Evolutionary conservation across 2,329 filamentous ascomycete species (phyloP).

Genomic region (Cytospora chrysosperma): DNA sequence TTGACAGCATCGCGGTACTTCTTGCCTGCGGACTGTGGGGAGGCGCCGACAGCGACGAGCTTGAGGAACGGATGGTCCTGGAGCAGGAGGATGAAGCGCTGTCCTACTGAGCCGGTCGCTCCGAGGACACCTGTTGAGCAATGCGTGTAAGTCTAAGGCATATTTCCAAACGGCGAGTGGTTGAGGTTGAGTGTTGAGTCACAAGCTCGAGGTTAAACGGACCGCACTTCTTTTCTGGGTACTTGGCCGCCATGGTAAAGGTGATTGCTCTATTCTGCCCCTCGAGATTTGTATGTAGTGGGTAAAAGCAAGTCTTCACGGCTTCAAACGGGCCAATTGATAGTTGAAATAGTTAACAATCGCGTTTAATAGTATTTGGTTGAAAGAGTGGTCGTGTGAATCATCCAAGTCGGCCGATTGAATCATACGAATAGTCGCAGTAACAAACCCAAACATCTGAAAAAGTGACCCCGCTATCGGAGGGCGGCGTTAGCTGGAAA

Average conservation of each 20-base stretch:
- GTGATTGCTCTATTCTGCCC: not conserved
- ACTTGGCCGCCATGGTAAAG: slow-evolving; percentile 36
- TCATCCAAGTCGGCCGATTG: not conserved
- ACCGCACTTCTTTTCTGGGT: slow-evolving; percentile 60
- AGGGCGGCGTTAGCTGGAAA: not conserved
- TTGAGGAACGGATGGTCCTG: slow-evolving; percentile 83
- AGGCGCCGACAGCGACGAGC: slow-evolving; percentile 87
- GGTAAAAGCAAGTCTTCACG: not conserved
- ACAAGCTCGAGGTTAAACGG: slow-evolving; percentile 31
- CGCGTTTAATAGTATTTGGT: not conserved
- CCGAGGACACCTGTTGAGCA: slow-evolving; percentile 67
- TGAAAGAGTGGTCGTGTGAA: not conserved
- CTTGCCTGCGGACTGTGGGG: slow-evolving; percentile 85
- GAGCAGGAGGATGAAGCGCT: slow-evolving; percentile 91
- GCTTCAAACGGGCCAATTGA: not conserved
- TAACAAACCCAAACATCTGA: slow-evolving; percentile 3
- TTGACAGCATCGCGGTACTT: slow-evolving; percentile 90
- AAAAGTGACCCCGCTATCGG: slow-evolving; percentile 20
- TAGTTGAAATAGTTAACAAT: not conserved
- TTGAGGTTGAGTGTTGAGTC: not conserved
- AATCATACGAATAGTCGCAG: not conserved
- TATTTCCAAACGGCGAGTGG: not conserved
- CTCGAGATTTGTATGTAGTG: too few relatives aligned
- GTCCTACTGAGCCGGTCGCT: slow-evolving; percentile 90
- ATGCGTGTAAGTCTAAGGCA: slow-evolving; percentile 16